Conservation (phyloP, 768 basidiomycete genomes). For the Collybia mongolica region DNA sequence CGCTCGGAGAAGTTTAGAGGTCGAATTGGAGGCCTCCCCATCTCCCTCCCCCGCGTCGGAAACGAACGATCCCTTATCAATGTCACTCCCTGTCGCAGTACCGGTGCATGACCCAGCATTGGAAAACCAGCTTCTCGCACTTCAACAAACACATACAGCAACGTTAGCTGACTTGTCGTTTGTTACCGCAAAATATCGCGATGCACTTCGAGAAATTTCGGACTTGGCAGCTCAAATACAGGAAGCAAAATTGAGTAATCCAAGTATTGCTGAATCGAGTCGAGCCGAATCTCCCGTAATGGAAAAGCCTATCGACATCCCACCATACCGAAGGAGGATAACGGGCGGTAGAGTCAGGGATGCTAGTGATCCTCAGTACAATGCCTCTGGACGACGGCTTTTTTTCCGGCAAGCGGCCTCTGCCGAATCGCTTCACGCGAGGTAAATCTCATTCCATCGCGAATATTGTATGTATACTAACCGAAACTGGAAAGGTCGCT, state of each 20-base stretch:
- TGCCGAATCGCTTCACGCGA: slow-evolving; percentile 84
- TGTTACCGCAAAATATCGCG: slow-evolving; percentile 80
- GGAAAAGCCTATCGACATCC: slow-evolving; percentile 40
- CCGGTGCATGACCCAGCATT: slow-evolving; percentile 35
- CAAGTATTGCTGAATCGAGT: slow-evolving; percentile 31
- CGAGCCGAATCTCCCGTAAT: slow-evolving; percentile 36
- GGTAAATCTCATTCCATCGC: slow-evolving; percentile 39
- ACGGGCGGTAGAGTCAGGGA: slow-evolving; percentile 51
- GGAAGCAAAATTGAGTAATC: slow-evolving; percentile 72
- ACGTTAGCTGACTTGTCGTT: slow-evolving; percentile 78
- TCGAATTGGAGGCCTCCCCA: slow-evolving; percentile 31
- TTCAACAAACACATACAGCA: slow-evolving; percentile 82
- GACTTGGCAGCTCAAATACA: slow-evolving; percentile 90
- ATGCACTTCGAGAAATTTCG: slow-evolving; percentile 90
- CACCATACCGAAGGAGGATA: slow-evolving; percentile 51
- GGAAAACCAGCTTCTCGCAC: slow-evolving; percentile 62
- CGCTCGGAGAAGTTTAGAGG: slow-evolving; percentile 67
- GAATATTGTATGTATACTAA: slow-evolving; percentile 10
- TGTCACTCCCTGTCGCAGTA: slow-evolving; percentile 21
- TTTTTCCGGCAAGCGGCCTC: slow-evolving; percentile 90
- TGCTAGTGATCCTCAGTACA: slow-evolving; percentile 43
- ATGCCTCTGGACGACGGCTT: slow-evolving; percentile 60
- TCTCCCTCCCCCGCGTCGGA: slow-evolving; percentile 19
- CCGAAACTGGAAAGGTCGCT: slow-evolving; percentile 60
- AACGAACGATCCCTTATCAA: slow-evolving; percentile 16